Conservation (phyloP, 352 stramenopile species). For the Plasmopara halstedii region DNA sequence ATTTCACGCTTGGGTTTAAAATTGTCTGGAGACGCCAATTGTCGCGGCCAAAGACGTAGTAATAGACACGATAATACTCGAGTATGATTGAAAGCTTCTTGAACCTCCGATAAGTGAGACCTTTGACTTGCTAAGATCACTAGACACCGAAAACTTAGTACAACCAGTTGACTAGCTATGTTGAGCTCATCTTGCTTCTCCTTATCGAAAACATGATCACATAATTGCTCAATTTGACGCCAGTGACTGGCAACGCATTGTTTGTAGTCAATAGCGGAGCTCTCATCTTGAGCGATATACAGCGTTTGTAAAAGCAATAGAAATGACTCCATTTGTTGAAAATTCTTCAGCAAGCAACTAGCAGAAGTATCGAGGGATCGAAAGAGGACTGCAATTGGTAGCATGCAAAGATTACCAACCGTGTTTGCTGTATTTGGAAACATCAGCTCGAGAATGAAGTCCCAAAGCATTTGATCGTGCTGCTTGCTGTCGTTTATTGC, state of each 20-base stretch:
- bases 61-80: slow-evolving; percentile 17
- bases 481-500: slow-evolving; percentile 14
- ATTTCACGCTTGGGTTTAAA: background rate
- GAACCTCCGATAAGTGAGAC: slow-evolving; percentile 17
- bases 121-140: slow-evolving; percentile 30
- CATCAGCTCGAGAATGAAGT: slow-evolving; percentile 26
- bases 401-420: slow-evolving; percentile 4
- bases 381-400: slow-evolving; percentile 9
- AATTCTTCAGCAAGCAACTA: slow-evolving; percentile 3
- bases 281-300: slow-evolving; percentile 18
- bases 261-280: slow-evolving; percentile 13
- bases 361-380: slow-evolving; percentile 4
- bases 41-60: slow-evolving; percentile 7
- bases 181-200: slow-evolving; percentile 8
- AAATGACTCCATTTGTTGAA: slow-evolving; percentile 18
- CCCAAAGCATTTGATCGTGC: slow-evolving; percentile 31
- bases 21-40: background rate
- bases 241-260: slow-evolving; percentile 27
- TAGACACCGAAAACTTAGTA: slow-evolving; percentile 31
- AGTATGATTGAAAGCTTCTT: slow-evolving; percentile 18
- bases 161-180: slow-evolving; percentile 14
- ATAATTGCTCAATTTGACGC: slow-evolving; percentile 19
- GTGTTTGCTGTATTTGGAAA: slow-evolving; percentile 4
- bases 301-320: slow-evolving; percentile 23
- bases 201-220: slow-evolving; percentile 15